phyloP scores from a whole-genome alignment of 352 stramenopile genomes.

The Pythium insidiosum region DNA sequence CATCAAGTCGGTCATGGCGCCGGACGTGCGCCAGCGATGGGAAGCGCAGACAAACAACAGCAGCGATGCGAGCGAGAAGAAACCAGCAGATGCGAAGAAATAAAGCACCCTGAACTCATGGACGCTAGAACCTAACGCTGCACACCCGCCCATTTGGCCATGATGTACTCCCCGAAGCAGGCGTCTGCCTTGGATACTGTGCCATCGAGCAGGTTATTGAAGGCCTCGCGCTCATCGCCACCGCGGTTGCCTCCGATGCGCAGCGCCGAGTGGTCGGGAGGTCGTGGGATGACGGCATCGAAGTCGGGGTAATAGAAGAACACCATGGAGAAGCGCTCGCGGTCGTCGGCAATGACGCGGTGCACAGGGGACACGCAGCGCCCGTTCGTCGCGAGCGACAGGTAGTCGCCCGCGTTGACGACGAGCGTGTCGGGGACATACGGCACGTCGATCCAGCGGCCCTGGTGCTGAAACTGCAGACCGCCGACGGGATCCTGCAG shows the following conservation, averaged over 20 bases:
- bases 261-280: conserved; percentile 13
- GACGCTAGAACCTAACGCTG: conserved; percentile 35
- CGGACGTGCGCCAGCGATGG: conserved; percentile 46
- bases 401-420: conserved; percentile 74
- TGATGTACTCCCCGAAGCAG: conserved; percentile 78
- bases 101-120: neutral
- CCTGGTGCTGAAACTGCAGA: conserved; percentile 60
- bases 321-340: conserved; percentile 74
- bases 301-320: conserved; percentile 86
- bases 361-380: conserved; percentile 66
- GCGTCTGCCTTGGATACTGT: conserved; percentile 42
- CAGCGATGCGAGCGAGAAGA: neutral
- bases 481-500: conserved; percentile 67
- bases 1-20: conserved; percentile 61
- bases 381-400: conserved; percentile 63
- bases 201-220: conserved; percentile 73
- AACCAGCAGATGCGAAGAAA: neutral
- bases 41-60: conserved; percentile 15
- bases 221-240: conserved; percentile 16
- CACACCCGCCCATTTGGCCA: conserved; percentile 72
- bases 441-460: conserved; percentile 69
- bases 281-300: conserved; percentile 50
- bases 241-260: conserved; percentile 38
- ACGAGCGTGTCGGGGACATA: conserved; percentile 65
- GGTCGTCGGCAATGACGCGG: conserved; percentile 58